A percentile compares a stretch with the other conserved stretches of the same genome.
Evolutionary conservation across 1,284 basidiomycete genomes (phyloP).

Genomic region (Coniferiporia sulphurascens): DNA sequence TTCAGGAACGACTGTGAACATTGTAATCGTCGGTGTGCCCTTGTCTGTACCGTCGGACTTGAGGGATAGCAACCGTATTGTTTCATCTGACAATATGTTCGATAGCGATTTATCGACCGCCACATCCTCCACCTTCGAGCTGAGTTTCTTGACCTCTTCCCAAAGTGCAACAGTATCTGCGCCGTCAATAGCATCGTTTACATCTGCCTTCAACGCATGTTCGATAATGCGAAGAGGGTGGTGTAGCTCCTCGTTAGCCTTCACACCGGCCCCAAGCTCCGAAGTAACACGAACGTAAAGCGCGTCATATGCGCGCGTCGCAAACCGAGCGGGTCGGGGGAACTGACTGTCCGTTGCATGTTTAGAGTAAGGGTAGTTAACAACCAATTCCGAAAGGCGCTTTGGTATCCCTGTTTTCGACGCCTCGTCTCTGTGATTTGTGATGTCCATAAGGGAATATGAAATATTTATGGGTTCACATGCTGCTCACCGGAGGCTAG

Average conservation of each 20-base stretch:
- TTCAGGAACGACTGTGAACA: slow-evolving; percentile 14
- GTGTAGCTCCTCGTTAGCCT: slow-evolving; percentile 36
- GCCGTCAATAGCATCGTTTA: slow-evolving; percentile 26
- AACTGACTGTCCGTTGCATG: slow-evolving; percentile 37
- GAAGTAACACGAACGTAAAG: slow-evolving; percentile 61
- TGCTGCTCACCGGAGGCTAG: slow-evolving; percentile 53
- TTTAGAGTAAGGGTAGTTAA: slow-evolving; percentile 57
- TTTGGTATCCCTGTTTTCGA: slow-evolving; percentile 52
- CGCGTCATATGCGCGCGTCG: slow-evolving; percentile 56
- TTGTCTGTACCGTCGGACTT: slow-evolving; percentile 19
- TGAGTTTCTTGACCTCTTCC: slow-evolving; percentile 45
- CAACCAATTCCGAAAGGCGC: slow-evolving; percentile 63
- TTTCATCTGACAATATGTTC: slow-evolving; percentile 60
- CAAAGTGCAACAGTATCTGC: slow-evolving; percentile 43
- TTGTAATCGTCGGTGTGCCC: slow-evolving; percentile 18
- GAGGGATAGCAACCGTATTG: slow-evolving; percentile 40
- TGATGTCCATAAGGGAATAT: slow-evolving; percentile 7
- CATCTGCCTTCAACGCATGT: slow-evolving; percentile 51
- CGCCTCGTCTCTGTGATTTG: slow-evolving; percentile 50
- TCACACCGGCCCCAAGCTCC: slow-evolving; percentile 33
- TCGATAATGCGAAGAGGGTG: slow-evolving; percentile 55
- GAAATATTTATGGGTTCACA: background rate
- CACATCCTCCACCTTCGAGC: slow-evolving; percentile 27
- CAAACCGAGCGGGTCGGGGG: slow-evolving; percentile 52
- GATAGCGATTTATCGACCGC: slow-evolving; percentile 23